Percentiles rank a stretch among this genome's conserved stretches.
phyloP scores from a whole-genome alignment of 192 early-diverging fungal species.

The Linnemannia elongata region DNA sequence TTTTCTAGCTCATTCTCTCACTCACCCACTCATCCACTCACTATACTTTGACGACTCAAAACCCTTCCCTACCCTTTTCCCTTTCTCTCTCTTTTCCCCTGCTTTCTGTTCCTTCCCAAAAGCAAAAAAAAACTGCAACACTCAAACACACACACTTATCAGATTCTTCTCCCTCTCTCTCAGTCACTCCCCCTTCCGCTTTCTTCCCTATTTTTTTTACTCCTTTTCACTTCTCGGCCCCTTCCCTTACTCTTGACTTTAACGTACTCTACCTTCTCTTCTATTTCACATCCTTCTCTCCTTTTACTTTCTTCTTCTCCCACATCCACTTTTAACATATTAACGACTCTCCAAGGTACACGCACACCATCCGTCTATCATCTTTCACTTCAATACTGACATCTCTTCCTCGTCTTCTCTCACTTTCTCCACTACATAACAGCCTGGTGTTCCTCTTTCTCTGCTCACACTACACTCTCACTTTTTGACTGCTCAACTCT shows the following conservation, averaged over 20 bases:
- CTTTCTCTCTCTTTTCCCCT: no score
- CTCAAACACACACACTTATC: no score
- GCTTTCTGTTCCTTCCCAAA: neutral
- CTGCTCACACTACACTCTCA: neutral
- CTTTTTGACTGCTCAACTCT: neutral
- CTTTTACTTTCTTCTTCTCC: neutral
- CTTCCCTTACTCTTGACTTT: no score
- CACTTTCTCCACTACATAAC: neutral
- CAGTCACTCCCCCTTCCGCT: neutral
- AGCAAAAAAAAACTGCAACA: no score
- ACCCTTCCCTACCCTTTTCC: no score
- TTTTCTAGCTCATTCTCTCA: no score
- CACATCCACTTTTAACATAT: no score
- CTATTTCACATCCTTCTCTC: neutral
- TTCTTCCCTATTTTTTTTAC: neutral
- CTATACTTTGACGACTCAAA: neutral
- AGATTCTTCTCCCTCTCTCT: neutral
- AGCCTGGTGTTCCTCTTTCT: neutral
- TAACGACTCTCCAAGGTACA: no score
- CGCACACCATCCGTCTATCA: neutral
- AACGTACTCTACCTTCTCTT: no score
- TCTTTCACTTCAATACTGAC: neutral
- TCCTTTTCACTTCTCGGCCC: neutral
- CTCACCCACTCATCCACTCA: no score
- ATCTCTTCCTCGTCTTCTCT: neutral